Percentiles rank a stretch among this genome's conserved stretches.
phyloP scores from a whole-genome alignment of 2,329 filamentous ascomycete species.

The Aspergillus terreus region DNA sequence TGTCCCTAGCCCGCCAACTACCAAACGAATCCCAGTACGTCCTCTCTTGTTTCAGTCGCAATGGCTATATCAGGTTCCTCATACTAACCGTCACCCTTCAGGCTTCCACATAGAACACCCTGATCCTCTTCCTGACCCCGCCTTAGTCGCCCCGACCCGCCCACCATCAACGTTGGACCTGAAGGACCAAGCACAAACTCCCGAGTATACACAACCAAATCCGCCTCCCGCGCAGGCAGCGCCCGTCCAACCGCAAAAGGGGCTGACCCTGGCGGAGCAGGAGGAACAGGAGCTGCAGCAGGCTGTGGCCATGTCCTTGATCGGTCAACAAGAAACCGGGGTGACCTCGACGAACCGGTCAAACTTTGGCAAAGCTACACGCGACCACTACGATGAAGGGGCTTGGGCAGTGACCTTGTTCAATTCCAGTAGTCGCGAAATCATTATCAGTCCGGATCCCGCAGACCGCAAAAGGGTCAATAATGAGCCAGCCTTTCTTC shows the following conservation, averaged over 20 bases:
- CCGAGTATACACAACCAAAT: conserved; percentile 5
- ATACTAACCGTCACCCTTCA: conserved; percentile 15
- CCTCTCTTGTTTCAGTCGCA: conserved; percentile 17
- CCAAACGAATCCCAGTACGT: conserved; percentile 22
- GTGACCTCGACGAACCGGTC: conserved; percentile 40
- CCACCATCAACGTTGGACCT: conserved; percentile 44
- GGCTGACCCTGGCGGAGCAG: conserved; percentile 39
- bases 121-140: conserved; percentile 33
- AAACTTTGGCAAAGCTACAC: conserved; percentile 54
- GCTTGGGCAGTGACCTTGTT: conserved; percentile 56
- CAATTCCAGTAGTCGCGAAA: conserved; percentile 47
- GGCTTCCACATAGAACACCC: conserved; percentile 38
- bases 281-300: conserved; percentile 44
- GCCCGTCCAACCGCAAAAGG: conserved; percentile 23
- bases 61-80: neutral
- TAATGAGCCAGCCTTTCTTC: conserved; percentile 55
- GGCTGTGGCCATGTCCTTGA: conserved; percentile 46
- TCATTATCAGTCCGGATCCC: conserved; percentile 53
- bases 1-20: conserved; percentile 15
- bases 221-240: conserved; percentile 22
- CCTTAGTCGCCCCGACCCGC: conserved; percentile 42
- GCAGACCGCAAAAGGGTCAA: conserved; percentile 46
- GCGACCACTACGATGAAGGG: conserved; percentile 50
- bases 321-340: conserved; percentile 54
- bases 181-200: conserved; percentile 19